Evolutionary conservation across 192 early-diverging fungal genomes (phyloP).

Genomic region (Linnemannia elongata): DNA sequence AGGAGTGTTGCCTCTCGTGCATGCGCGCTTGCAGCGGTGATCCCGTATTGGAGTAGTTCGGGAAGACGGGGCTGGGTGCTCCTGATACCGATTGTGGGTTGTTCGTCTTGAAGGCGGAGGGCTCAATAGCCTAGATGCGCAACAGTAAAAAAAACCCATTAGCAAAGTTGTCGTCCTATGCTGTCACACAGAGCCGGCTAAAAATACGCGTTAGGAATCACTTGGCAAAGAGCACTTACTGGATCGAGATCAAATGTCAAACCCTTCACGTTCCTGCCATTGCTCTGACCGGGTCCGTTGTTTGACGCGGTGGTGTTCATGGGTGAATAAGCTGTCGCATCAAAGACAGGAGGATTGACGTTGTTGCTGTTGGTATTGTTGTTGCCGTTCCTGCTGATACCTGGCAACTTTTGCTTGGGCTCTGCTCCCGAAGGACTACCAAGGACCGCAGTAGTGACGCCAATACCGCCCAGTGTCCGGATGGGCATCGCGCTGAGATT

Average conservation of each 20-base stretch:
- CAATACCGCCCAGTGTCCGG: slow-evolving; percentile 40
- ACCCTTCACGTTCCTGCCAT: slow-evolving; percentile 29
- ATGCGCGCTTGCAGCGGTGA: slow-evolving; percentile 31
- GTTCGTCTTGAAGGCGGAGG: slow-evolving; percentile 7
- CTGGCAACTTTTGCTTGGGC: slow-evolving; percentile 40
- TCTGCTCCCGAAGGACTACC: slow-evolving; percentile 4
- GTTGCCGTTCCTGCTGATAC: slow-evolving; percentile 24
- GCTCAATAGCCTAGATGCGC: slow-evolving; percentile 19
- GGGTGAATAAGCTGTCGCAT: neutral
- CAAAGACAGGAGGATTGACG: neutral
- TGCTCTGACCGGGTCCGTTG: slow-evolving; percentile 8
- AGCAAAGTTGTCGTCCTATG: too few relatives aligned
- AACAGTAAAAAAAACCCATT: neutral
- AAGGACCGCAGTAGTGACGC: slow-evolving; percentile 5
- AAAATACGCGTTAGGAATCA: too few relatives aligned
- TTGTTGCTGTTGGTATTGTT: slow-evolving; percentile 12
- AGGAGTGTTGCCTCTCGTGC: slow-evolving; percentile 27
- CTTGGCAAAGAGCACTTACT: slow-evolving; percentile 12
- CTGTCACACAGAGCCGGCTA: neutral
- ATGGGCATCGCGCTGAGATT: slow-evolving; percentile 41
- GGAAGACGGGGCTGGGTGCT: slow-evolving; percentile 19
- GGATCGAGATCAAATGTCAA: slow-evolving; percentile 29
- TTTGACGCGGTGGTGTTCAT: neutral
- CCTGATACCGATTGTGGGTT: slow-evolving; percentile 1
- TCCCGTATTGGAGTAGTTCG: slow-evolving; percentile 22